Conservation (phyloP, 164 flowering plant genomes). For the Sextonia rubra region DNA sequence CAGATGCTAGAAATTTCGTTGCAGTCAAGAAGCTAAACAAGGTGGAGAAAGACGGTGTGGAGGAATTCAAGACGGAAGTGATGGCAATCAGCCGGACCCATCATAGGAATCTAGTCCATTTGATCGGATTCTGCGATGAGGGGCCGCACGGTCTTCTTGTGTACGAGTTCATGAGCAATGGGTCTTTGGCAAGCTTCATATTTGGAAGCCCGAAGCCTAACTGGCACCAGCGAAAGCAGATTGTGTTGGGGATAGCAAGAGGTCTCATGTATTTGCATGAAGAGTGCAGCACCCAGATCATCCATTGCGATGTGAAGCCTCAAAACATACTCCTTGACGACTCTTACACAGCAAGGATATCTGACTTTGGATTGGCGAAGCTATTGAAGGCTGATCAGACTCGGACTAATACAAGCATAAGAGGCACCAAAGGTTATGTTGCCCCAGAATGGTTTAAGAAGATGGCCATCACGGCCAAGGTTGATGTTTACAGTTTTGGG, state of each 20-base stretch:
- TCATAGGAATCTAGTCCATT: constrained; percentile 7
- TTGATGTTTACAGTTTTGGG: constrained; percentile 22
- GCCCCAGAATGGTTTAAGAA: constrained; percentile 26
- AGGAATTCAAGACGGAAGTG: constrained; percentile 15
- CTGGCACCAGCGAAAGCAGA: constrained; percentile 16
- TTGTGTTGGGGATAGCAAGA: constrained; percentile 22
- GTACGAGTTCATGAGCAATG: constrained; percentile 26
- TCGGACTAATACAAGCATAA: constrained; percentile 14
- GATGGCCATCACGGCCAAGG: constrained; percentile 14
- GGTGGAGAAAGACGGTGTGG: constrained; percentile 13
- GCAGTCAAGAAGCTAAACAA: constrained; percentile 20
- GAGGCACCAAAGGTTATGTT: constrained; percentile 26
- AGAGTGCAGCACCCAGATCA: constrained; percentile 22
- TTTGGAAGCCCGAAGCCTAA: constrained; percentile 14
- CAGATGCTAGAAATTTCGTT: background rate
- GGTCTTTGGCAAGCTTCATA: constrained; percentile 17
- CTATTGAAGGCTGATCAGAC: constrained; percentile 20
- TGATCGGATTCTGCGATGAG: constrained; percentile 19
- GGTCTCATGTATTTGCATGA: constrained; percentile 23
- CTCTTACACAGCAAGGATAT: constrained; percentile 7
- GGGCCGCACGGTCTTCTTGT: constrained; percentile 15
- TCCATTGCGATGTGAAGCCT: constrained; percentile 28
- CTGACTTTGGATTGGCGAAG: constrained; percentile 29
- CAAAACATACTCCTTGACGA: constrained; percentile 25
- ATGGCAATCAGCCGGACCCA: constrained; percentile 4